phyloP scores from a whole-genome alignment of 2,329 filamentous ascomycete species.

The Chaetothyriales sp. region DNA sequence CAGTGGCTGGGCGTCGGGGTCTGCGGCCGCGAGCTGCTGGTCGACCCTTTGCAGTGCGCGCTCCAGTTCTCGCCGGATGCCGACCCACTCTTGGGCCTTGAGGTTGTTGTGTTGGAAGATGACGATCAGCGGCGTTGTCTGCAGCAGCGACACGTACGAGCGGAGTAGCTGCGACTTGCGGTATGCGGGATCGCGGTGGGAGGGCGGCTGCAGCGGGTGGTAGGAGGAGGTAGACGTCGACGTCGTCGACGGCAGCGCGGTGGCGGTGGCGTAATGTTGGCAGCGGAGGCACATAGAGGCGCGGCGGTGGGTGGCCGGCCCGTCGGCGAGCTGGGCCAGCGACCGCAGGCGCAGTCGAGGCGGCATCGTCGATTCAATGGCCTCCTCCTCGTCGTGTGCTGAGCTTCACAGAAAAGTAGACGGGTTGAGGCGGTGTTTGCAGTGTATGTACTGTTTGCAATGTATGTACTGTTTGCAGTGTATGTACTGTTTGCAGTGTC shows the following conservation, averaged over 20 bases:
- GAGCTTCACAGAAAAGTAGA: neutral
- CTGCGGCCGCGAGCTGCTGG: conserved; percentile 47
- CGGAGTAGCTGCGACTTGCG: conserved; percentile 82
- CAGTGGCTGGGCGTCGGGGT: conserved; percentile 25
- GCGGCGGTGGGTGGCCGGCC: conserved; percentile 21
- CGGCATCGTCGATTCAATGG: conserved; percentile 32
- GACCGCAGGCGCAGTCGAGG: conserved; percentile 36
- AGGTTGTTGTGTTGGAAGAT: conserved; percentile 75
- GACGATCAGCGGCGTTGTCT: conserved; percentile 70
- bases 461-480: neutral
- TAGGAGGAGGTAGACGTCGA: conserved; percentile 38
- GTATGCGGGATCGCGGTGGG: conserved; percentile 70
- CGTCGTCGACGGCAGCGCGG: conserved; percentile 39
- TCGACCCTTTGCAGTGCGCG: conserved; percentile 52
- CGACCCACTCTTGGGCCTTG: conserved; percentile 59
- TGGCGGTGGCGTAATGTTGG: conserved; percentile 30
- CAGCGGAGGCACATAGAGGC: conserved; percentile 21
- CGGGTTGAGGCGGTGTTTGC: neutral
- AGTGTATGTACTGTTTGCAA: neutral
- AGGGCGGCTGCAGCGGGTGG: conserved; percentile 64
- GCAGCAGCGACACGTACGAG: conserved; percentile 76
- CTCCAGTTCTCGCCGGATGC: conserved; percentile 55
- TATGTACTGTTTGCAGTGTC: neutral
- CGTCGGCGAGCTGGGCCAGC: conserved; percentile 24
- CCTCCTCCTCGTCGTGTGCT: neutral